These are phyloP conservation scores for Aspergillus vadensis DNA, from an alignment of 2,329 filamentous ascomycete species.

Conservation along the genomic window DNA sequence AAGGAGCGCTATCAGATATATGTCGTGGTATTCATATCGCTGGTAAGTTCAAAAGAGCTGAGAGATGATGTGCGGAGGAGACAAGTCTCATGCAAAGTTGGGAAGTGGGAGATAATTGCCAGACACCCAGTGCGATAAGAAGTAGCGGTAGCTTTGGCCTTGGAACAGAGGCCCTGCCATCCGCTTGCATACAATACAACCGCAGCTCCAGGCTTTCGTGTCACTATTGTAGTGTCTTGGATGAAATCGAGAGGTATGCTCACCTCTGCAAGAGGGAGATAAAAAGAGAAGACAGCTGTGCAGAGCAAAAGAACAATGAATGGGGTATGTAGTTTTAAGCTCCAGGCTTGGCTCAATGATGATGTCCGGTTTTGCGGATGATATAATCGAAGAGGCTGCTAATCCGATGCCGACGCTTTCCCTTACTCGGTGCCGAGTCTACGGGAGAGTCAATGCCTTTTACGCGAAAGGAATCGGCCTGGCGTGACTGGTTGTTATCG, in stretches of 20 bases:
- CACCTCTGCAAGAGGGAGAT: conserved; percentile 16
- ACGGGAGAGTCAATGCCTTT: not conserved
- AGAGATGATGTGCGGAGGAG: not conserved
- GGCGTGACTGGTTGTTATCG: not conserved
- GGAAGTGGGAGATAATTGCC: not conserved
- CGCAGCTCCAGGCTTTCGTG: not conserved
- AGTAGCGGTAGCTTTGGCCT: not conserved
- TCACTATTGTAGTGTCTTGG: not conserved
- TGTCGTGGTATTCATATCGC: conserved; percentile 4
- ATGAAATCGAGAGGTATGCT: not conserved
- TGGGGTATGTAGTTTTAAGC: conserved; percentile 1
- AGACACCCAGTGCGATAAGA: not conserved
- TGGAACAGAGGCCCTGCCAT: not conserved
- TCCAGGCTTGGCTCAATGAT: conserved; percentile 21
- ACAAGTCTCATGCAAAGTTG: not conserved
- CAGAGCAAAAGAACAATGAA: not conserved
- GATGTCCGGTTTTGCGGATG: conserved; percentile 27
- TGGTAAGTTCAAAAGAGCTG: not conserved
- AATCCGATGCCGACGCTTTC: conserved; percentile 36
- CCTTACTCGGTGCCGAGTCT: conserved; percentile 22
- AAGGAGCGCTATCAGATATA: not conserved
- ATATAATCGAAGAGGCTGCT: conserved; percentile 35
- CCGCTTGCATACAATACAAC: not conserved
- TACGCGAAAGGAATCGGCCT: not conserved
- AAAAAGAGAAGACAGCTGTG: not conserved